Base-by-base conservation (phyloP, 805 yeast species). In the Saccharomycopsis microspora region DNA sequence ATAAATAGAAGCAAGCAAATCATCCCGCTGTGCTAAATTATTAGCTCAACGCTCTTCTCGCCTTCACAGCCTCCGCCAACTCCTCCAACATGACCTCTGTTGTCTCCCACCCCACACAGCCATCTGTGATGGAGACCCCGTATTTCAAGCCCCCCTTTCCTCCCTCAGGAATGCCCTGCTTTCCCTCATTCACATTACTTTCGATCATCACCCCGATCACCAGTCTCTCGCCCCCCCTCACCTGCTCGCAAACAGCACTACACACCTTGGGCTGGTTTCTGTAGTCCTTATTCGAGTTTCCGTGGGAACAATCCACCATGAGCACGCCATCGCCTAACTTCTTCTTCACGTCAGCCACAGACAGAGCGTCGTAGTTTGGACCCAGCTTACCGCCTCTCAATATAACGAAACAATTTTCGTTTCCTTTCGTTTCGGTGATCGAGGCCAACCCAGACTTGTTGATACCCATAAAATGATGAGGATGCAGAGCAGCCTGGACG, bases 221-320 rank as follows among this genome's bases (percentile, higher is more conserved):
- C 47, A 75, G 64, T 37, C 69, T 70, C 59, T 82, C 84, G 56
- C 98, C 98, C 4, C 67, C 71, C 10, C 76, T 65, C 44, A 93
- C 65, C 67, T 93, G 98, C 54, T 80, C 81, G 53, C 87, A 84
- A 50, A 93, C 78, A 41, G 69, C 75, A 30, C 75, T 74, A 30
- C 89, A 87, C 9, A 90, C 98, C 61, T 73, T 77, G 42, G 97
- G 97, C 71, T 90, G 98, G 67, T 90, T 90, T 62, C 76, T 76
- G 77, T 80, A 89, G 66, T 90, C 82, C 64, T 90, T 90, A 62
- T 74, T 79, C 36, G 96, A 86, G 72, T 90, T 90, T 54, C 97
- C 98, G 63, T 90, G 98, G 39, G 97, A 88, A 66, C 97, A 93
- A 67, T 90, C 98, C 54, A 90, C 79, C 97, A 90, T 93, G 59